phyloP scores from a whole-genome alignment of 2,329 filamentous ascomycete genomes.

The Septoria petroselini region DNA sequence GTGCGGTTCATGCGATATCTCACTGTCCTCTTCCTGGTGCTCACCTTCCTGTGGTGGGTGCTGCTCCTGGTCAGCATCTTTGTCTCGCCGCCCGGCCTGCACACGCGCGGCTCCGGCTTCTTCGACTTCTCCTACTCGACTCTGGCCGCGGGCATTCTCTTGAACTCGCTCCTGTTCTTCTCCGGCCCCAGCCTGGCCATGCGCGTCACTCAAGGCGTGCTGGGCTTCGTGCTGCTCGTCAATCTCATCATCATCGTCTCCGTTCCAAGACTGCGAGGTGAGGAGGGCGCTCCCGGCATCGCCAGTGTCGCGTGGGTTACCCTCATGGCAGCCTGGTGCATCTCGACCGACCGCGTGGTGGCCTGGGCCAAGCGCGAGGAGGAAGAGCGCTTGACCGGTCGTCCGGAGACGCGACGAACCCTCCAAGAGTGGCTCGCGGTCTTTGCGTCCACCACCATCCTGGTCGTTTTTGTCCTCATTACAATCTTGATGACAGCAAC shows the following conservation, averaged over 20 bases:
- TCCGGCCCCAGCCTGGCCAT: constrained; percentile 75
- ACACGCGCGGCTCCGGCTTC: constrained; percentile 87
- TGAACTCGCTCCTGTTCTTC: constrained; percentile 83
- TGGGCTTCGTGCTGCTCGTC: constrained; percentile 65
- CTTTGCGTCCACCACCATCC: constrained; percentile 67
- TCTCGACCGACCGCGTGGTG: constrained; percentile 76
- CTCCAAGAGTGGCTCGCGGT: constrained; percentile 82
- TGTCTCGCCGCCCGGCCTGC: constrained; percentile 81
- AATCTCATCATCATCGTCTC: constrained; percentile 77
- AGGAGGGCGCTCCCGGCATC: constrained; percentile 91
- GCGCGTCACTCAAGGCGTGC: constrained; percentile 66
- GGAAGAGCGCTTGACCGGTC: constrained; percentile 86
- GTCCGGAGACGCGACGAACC: constrained; percentile 78
- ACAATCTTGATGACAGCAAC: constrained; percentile 74
- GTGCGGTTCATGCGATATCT: constrained; percentile 76
- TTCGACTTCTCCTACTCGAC: constrained; percentile 82
- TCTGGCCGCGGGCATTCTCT: constrained; percentile 70
- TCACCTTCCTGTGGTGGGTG: constrained; percentile 90
- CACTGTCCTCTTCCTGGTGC: constrained; percentile 69
- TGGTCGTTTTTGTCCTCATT: constrained; percentile 65
- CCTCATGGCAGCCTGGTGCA: constrained; percentile 73
- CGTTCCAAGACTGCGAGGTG: constrained; percentile 69
- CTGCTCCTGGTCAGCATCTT: constrained; percentile 85
- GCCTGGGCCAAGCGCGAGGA: constrained; percentile 90
- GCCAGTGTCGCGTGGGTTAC: constrained; percentile 80